phyloP scores from a whole-genome alignment of 169 alveolate species.

The Cryptosporidium baileyi region DNA sequence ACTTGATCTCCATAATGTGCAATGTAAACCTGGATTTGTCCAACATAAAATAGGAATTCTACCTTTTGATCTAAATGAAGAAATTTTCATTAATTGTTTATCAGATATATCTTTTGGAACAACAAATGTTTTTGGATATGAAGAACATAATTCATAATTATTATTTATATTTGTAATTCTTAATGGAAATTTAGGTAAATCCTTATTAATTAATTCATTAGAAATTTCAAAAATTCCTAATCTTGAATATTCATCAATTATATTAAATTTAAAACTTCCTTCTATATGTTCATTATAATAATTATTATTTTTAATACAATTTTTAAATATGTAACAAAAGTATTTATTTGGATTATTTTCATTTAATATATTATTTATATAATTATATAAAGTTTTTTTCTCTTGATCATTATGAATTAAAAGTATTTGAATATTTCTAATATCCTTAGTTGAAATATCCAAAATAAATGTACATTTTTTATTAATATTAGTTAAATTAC shows the following conservation, averaged over 20 bases:
- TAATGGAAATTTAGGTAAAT: background rate
- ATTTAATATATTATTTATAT: background rate
- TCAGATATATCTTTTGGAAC: conserved; percentile 74
- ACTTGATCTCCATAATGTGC: conserved; percentile 72
- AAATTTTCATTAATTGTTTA: conserved; percentile 66
- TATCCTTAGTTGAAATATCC: conserved; percentile 40
- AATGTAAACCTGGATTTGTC: conserved; percentile 11
- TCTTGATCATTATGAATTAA: conserved; percentile 25
- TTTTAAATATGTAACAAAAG: conserved; percentile 7
- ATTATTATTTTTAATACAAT: background rate
- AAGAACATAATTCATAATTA: conserved; percentile 71
- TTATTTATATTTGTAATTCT: conserved; percentile 69
- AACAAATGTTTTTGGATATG: conserved; percentile 74
- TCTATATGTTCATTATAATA: too few relatives aligned
- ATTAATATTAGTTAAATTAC: background rate
- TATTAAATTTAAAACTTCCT: conserved; percentile 3
- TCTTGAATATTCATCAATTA: conserved; percentile 9
- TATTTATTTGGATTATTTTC: background rate
- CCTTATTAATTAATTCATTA: background rate
- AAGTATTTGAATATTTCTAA: conserved; percentile 21
- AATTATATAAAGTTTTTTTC: background rate
- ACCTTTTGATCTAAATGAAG: conserved; percentile 74
- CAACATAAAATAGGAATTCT: conserved; percentile 78
- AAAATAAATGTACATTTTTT: background rate
- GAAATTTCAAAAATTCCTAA: conserved; percentile 18